Conservation (phyloP, 345 rosid genomes). For the Garcia nutans region DNA sequence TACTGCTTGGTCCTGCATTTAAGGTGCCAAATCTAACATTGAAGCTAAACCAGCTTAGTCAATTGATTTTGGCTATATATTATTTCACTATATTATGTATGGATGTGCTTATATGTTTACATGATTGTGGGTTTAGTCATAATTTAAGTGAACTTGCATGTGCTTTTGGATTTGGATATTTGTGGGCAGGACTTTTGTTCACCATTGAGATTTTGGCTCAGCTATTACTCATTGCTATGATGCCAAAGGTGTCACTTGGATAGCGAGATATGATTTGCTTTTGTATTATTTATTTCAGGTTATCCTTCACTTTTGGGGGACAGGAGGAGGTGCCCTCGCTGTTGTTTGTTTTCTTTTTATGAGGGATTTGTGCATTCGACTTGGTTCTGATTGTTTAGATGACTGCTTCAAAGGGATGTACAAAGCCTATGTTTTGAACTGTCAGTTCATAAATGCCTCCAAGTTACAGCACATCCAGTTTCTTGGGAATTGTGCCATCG, state of each 20-base stretch:
- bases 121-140: neutral
- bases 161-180: neutral
- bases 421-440: slow-evolving; percentile 87
- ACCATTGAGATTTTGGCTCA: neutral
- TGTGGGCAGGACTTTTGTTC: neutral
- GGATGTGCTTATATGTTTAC: neutral
- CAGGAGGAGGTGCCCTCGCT: slow-evolving; percentile 82
- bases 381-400: slow-evolving; percentile 78
- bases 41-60: neutral
- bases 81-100: neutral
- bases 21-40: neutral
- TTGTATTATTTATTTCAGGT: slow-evolving; percentile 43
- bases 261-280: neutral
- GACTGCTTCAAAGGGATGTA: slow-evolving; percentile 88
- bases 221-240: neutral
- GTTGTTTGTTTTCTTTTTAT: slow-evolving; percentile 79
- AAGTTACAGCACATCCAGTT: slow-evolving; percentile 79
- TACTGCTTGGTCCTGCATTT: neutral
- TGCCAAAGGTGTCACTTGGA: neutral
- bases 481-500: slow-evolving; percentile 78
- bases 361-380: slow-evolving; percentile 76
- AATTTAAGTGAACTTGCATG: neutral
- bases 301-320: slow-evolving; percentile 95
- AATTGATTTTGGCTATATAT: neutral
- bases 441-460: slow-evolving; percentile 76